Conservation (phyloP, 371 early-diverging fungal genomes). For the Circinella minor region DNA sequence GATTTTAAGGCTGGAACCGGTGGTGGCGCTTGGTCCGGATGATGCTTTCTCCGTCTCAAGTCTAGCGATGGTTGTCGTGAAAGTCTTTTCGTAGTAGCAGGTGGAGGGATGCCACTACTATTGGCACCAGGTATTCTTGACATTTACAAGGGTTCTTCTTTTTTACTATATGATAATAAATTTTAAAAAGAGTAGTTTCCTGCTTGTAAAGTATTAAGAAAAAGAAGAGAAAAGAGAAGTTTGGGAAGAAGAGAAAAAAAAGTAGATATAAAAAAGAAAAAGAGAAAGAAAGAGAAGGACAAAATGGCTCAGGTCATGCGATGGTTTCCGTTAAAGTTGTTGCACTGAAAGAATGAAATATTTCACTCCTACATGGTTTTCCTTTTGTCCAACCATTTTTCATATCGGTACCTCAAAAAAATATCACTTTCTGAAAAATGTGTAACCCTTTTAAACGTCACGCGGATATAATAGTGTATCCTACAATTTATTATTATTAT, state of each 20-base stretch:
- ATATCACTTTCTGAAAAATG: neutral
- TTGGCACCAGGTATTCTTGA: slow-evolving; percentile 32
- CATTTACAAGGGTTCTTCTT: slow-evolving; percentile 11
- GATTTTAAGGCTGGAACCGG: slow-evolving; percentile 30
- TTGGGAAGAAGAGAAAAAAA: neutral
- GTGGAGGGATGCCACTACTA: slow-evolving; percentile 27
- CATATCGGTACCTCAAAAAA: neutral
- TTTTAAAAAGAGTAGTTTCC: neutral
- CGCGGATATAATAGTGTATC: neutral
- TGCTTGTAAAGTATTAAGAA: slow-evolving; percentile 4
- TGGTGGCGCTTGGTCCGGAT: slow-evolving; percentile 22
- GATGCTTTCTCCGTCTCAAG: slow-evolving; percentile 23
- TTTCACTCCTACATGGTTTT: neutral
- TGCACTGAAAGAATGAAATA: slow-evolving; percentile 3
- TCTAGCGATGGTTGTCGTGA: slow-evolving; percentile 30
- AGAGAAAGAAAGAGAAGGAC: neutral
- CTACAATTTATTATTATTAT: no score
- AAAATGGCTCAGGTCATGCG: slow-evolving; percentile 17
- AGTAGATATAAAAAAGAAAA: slow-evolving; percentile 2
- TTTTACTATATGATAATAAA: neutral
- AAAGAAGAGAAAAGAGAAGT: slow-evolving; percentile 28
- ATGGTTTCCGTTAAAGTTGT: neutral
- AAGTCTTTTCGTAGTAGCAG: slow-evolving; percentile 16
- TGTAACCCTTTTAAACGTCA: neutral
- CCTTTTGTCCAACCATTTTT: slow-evolving; percentile 1